A percentile compares a stretch with the other conserved stretches of the same genome.
Evolutionary conservation across 352 stramenopile genomes (phyloP).

Genomic region (Pythium oligandrum): DNA sequence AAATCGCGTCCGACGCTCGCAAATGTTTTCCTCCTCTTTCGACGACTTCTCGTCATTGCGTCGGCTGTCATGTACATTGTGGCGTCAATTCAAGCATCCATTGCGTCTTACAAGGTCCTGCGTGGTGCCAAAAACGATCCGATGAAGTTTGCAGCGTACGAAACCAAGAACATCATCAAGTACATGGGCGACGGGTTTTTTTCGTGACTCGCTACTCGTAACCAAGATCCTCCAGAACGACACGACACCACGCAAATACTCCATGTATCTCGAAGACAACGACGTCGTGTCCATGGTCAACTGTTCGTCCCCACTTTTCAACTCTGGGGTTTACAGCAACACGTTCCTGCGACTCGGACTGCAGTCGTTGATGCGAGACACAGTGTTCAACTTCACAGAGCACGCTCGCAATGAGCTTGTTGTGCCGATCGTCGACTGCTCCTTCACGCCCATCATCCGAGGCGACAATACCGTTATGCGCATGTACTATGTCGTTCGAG

Average conservation of each 20-base stretch:
- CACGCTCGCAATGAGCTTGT: constrained; percentile 26
- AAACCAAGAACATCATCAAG: no score
- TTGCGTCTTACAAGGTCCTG: no score
- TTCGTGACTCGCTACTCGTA: neutral
- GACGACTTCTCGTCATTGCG: no score
- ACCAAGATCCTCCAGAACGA: neutral
- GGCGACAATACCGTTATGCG: constrained; percentile 21
- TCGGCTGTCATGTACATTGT: neutral
- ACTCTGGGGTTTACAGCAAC: constrained; percentile 17
- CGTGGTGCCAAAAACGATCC: no score
- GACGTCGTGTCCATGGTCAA: constrained; percentile 15
- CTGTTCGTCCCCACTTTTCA: constrained; percentile 7
- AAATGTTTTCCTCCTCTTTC: no score
- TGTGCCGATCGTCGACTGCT: constrained; percentile 38
- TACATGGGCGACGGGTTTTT: no score
- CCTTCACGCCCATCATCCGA: constrained; percentile 19
- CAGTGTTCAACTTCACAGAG: constrained; percentile 31
- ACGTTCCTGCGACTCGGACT: constrained; percentile 17
- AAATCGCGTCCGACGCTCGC: no score
- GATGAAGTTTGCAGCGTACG: no score
- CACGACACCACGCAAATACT: constrained; percentile 23
- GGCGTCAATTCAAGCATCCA: neutral
- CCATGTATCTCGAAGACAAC: constrained; percentile 25
- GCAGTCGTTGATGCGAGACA: constrained; percentile 9
- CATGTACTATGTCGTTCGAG: constrained; percentile 39